phyloP scores from a whole-genome alignment of 2,329 filamentous ascomycete species.

The Neocucurbitaria cava region DNA sequence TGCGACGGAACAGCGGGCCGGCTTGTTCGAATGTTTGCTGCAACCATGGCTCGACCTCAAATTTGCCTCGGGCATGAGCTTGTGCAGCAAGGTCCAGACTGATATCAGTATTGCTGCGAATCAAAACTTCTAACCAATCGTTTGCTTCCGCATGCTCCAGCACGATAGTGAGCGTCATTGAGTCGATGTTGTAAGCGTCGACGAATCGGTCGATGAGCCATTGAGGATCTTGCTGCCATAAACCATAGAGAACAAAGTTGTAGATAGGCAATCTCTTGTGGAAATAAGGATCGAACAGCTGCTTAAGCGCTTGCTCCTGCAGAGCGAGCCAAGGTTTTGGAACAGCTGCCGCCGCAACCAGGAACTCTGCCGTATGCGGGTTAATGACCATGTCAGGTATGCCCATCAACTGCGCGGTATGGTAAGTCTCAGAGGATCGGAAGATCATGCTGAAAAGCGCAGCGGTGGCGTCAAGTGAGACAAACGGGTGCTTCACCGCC shows the following conservation, averaged over 20 bases:
- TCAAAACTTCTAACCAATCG: slow-evolving; percentile 82
- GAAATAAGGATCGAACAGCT: slow-evolving; percentile 83
- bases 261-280: slow-evolving; percentile 78
- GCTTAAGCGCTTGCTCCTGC: slow-evolving; percentile 76
- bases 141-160: slow-evolving; percentile 83
- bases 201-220: slow-evolving; percentile 86
- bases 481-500: slow-evolving; percentile 83
- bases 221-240: slow-evolving; percentile 88
- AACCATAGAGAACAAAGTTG: slow-evolving; percentile 86
- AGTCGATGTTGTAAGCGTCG: slow-evolving; percentile 74
- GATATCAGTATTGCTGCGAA: slow-evolving; percentile 80
- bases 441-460: slow-evolving; percentile 70
- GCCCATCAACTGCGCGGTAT: slow-evolving; percentile 61
- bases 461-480: slow-evolving; percentile 83
- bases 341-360: slow-evolving; percentile 78
- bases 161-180: slow-evolving; percentile 71
- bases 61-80: slow-evolving; percentile 79
- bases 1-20: slow-evolving; percentile 70
- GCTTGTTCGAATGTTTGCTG: slow-evolving; percentile 71
- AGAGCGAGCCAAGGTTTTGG: slow-evolving; percentile 78
- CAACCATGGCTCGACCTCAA: slow-evolving; percentile 84
- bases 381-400: slow-evolving; percentile 69
- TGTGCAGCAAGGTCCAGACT: slow-evolving; percentile 86
- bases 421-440: slow-evolving; percentile 64
- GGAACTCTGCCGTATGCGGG: slow-evolving; percentile 78